Percentiles rank a stretch among this genome's conserved stretches.
These are phyloP conservation scores for Kwoniella botswanensis DNA, from an alignment of 768 basidiomycete species.

Conservation along the genomic window DNA sequence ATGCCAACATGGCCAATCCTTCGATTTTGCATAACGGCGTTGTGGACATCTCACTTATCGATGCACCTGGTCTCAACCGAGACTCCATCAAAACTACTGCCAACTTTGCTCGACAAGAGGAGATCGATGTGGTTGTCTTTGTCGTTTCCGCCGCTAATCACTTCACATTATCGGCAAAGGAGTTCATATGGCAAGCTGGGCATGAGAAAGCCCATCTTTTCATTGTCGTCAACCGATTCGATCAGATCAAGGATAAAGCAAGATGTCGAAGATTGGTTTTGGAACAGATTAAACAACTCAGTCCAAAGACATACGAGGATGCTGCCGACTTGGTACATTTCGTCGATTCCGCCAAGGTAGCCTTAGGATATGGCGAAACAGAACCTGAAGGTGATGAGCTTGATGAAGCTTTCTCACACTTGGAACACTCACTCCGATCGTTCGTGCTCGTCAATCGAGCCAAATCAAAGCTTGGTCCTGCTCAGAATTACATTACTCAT, in stretches of 20 bases:
- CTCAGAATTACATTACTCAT: conserved; percentile 85
- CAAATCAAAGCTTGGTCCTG: conserved; percentile 95
- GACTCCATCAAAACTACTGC: conserved; percentile 94
- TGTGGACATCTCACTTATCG: conserved; percentile 96
- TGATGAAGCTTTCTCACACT: conserved; percentile 72
- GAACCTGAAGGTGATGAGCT: conserved; percentile 62
- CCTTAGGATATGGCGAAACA: conserved; percentile 61
- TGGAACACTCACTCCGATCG: conserved; percentile 86
- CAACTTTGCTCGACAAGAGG: conserved; percentile 91
- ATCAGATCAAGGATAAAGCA: conserved; percentile 92
- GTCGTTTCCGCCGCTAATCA: conserved; percentile 98
- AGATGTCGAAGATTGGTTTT: conserved; percentile 85
- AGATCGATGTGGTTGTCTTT: conserved; percentile 98
- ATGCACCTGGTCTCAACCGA: conserved; percentile 95
- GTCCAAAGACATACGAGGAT: conserved; percentile 89
- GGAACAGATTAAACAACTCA: conserved; percentile 90
- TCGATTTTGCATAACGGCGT: conserved; percentile 93
- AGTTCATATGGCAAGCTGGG: conserved; percentile 89
- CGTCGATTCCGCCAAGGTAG: conserved; percentile 78
- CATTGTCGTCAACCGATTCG: conserved; percentile 98
- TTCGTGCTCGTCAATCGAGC: conserved; percentile 95
- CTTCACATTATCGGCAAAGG: conserved; percentile 92
- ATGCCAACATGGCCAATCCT: conserved; percentile 66
- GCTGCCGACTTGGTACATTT: conserved; percentile 95
- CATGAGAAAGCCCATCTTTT: conserved; percentile 98